Percentiles rank a stretch among this genome's conserved stretches.
phyloP scores from a whole-genome alignment of 2,329 filamentous ascomycete species.

The Didymellaceae sp. region DNA sequence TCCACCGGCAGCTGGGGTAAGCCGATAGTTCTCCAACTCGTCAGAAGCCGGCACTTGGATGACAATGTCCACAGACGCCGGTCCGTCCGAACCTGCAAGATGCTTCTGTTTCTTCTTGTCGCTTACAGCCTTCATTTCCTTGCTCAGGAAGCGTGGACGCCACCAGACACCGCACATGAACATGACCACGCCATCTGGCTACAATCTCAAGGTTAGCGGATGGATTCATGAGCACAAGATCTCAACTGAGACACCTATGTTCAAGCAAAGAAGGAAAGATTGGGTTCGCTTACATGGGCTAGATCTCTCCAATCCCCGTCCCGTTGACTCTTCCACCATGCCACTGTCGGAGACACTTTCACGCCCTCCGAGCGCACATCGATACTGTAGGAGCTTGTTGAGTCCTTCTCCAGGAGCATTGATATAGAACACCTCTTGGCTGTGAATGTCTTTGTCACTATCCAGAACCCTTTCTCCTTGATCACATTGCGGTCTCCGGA shows the following conservation, averaged over 20 bases:
- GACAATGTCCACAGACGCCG: background rate
- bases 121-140: background rate
- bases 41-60: no score
- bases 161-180: background rate
- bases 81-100: background rate
- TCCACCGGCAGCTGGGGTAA: no score
- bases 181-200: background rate
- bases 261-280: no score
- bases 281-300: background rate
- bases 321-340: background rate
- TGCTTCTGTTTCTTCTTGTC: background rate
- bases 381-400: background rate
- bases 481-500: background rate
- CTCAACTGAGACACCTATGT: no score
- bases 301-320: background rate
- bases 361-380: background rate
- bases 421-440: background rate
- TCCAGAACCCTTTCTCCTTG: background rate
- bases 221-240: no score
- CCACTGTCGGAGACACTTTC: background rate
- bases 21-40: no score
- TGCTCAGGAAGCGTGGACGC: background rate
- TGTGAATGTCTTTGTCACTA: background rate
- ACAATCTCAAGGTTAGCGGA: background rate
- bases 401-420: background rate